These are phyloP conservation scores for Pezicula neosporulosa DNA, from an alignment of 2,329 filamentous ascomycete genomes.

Conservation along the genomic window DNA sequence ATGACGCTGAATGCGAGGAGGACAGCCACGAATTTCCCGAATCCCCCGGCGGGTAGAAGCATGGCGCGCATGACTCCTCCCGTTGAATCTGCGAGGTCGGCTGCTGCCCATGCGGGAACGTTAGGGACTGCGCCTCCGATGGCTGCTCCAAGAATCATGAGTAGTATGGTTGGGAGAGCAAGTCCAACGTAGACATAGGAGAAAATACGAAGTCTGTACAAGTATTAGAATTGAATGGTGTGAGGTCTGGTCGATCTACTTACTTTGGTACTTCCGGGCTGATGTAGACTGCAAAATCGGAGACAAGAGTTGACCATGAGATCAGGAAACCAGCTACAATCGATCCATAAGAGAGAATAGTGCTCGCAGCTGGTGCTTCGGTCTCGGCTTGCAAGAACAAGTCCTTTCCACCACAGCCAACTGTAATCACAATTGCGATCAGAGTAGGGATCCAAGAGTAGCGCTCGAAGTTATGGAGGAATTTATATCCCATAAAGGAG, in stretches of 20 bases:
- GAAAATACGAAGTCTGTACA: constrained; percentile 38
- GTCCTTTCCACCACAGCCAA: constrained; percentile 49
- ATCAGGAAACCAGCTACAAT: constrained; percentile 62
- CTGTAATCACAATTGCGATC: constrained; percentile 49
- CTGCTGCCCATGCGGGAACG: constrained; percentile 48
- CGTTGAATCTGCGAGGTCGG: constrained; percentile 48
- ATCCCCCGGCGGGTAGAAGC: constrained; percentile 53
- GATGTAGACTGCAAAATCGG: constrained; percentile 60
- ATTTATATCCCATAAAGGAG: constrained; percentile 57
- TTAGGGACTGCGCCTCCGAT: constrained; percentile 56
- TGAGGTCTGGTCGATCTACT: not conserved
- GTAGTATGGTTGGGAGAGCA: constrained; percentile 48
- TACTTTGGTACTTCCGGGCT: constrained; percentile 50
- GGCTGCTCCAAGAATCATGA: constrained; percentile 63
- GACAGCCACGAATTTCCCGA: constrained; percentile 60
- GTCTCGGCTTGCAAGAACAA: constrained; percentile 44
- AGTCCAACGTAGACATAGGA: constrained; percentile 55
- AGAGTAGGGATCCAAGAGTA: constrained; percentile 56
- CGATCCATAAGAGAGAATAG: constrained; percentile 54
- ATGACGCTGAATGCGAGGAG: constrained; percentile 54
- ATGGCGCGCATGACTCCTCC: constrained; percentile 59
- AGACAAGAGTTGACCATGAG: constrained; percentile 55
- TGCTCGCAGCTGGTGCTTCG: constrained; percentile 36
- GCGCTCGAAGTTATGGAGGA: constrained; percentile 54
- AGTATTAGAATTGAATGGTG: constrained; percentile 8